Percentiles rank a stretch among this genome's conserved stretches.
Evolutionary conservation across 345 rosid genomes (phyloP).

Genomic region (Leavenworthia alabamica): DNA sequence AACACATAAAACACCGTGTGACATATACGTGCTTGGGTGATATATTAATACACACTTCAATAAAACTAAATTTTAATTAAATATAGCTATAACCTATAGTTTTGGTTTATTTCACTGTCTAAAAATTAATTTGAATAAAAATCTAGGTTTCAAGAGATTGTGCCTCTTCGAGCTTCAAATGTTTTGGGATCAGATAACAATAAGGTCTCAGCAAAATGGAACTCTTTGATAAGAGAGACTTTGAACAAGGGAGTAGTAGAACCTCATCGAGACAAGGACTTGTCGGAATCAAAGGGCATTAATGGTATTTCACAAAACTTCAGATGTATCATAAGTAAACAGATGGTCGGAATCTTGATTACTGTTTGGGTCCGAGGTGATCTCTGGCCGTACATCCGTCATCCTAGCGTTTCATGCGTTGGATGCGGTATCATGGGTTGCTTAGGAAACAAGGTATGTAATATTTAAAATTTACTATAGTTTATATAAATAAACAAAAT

Average conservation of each 20-base stretch:
- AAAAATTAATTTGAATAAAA: background rate
- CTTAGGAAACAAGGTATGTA: constrained; percentile 68
- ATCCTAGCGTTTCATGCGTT: constrained; percentile 62
- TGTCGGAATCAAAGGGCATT: background rate
- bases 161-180: constrained; percentile 58
- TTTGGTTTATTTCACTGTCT: background rate
- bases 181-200: constrained; percentile 55
- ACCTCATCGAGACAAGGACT: background rate
- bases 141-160: constrained; percentile 69
- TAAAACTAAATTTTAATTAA: too few species aligned
- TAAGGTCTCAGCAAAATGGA: constrained; percentile 54
- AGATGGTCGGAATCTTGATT: constrained; percentile 74
- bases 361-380: constrained; percentile 60
- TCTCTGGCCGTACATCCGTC: constrained; percentile 43
- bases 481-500: background rate
- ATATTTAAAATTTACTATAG: background rate
- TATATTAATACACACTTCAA: background rate
- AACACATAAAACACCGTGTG: constrained; percentile 37
- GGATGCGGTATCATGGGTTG: constrained; percentile 83
- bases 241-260: constrained; percentile 36
- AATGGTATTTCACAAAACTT: constrained; percentile 31
- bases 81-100: background rate
- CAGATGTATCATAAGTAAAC: constrained; percentile 58
- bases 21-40: constrained; percentile 84
- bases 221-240: constrained; percentile 51